Evolutionary conservation across 163 green algal species (phyloP).

Genomic region (Coccomyxa subellipsoidea): DNA sequence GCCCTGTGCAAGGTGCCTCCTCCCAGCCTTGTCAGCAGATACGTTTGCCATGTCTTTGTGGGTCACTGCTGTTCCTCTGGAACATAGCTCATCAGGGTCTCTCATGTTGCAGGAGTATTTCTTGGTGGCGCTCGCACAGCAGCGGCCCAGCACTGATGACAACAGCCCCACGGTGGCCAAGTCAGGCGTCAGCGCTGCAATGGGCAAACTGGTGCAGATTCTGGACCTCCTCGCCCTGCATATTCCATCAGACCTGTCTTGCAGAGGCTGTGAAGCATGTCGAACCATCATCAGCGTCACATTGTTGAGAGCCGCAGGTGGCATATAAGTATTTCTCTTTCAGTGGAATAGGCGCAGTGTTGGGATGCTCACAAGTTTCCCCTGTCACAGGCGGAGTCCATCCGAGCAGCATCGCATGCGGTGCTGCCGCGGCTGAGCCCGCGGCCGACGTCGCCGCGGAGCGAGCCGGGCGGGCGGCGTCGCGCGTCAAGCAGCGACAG

Average conservation of each 20-base stretch:
- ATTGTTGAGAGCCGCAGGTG: too few species aligned
- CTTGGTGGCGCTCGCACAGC: constrained; percentile 28
- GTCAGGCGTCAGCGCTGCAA: neutral
- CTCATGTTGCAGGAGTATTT: constrained; percentile 29
- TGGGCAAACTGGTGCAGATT: neutral
- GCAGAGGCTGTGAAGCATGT: too few species aligned
- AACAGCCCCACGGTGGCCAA: neutral
- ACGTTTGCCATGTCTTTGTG: too few species aligned
- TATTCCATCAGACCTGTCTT: too few species aligned
- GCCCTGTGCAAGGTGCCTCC: constrained; percentile 37
- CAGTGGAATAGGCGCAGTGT: too few species aligned
- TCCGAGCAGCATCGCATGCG: neutral
- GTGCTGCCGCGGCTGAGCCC: constrained; percentile 3
- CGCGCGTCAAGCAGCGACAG: neutral
- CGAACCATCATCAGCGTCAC: too few species aligned
- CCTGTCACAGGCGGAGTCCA: neutral
- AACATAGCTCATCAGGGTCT: too few species aligned
- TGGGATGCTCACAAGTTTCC: too few species aligned
- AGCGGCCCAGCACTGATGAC: neutral
- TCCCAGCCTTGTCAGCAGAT: neutral
- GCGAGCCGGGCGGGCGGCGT: too few species aligned
- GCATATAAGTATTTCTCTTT: too few species aligned
- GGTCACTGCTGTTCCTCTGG: too few species aligned
- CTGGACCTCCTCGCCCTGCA: neutral
- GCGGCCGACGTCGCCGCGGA: neutral